A percentile compares a stretch with the other conserved stretches of the same genome.
Conservation (phyloP, 2,329 filamentous ascomycete species). For the Tolypocladium ovalisporum region DNA sequence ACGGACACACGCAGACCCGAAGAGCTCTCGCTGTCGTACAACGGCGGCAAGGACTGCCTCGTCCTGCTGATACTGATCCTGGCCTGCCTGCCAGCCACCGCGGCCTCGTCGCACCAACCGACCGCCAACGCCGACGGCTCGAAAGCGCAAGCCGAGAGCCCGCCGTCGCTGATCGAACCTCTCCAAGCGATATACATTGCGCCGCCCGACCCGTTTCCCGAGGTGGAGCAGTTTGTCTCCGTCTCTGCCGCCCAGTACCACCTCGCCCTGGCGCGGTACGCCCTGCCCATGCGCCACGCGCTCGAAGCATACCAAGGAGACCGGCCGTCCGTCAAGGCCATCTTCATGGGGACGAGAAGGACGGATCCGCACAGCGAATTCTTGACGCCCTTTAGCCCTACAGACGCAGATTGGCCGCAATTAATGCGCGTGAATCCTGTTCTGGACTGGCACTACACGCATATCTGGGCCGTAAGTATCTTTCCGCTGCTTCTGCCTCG, state of each 20-base stretch:
- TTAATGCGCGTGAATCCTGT: slow-evolving; percentile 94
- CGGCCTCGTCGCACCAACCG: slow-evolving; percentile 10
- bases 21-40: slow-evolving; percentile 85
- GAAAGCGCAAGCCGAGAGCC: not conserved
- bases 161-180: slow-evolving; percentile 23
- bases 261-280: slow-evolving; percentile 64
- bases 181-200: slow-evolving; percentile 85
- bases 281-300: slow-evolving; percentile 68
- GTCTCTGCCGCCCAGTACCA: slow-evolving; percentile 57
- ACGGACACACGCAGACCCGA: slow-evolving; percentile 42
- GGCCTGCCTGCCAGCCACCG: slow-evolving; percentile 39
- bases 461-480: slow-evolving; percentile 77
- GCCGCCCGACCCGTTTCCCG: slow-evolving; percentile 69
- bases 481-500: not conserved
- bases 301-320: slow-evolving; percentile 67
- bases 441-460: slow-evolving; percentile 93
- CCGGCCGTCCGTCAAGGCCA: slow-evolving; percentile 50
- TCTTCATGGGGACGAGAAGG: slow-evolving; percentile 56
- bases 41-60: slow-evolving; percentile 95
- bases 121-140: not conserved
- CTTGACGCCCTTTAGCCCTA: slow-evolving; percentile 74
- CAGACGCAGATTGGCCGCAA: slow-evolving; percentile 78
- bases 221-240: slow-evolving; percentile 77
- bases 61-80: slow-evolving; percentile 84
- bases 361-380: slow-evolving; percentile 83